These are phyloP conservation scores for Sarocladium brachiariae DNA, from an alignment of 2,329 filamentous ascomycete species.

Conservation along the genomic window DNA sequence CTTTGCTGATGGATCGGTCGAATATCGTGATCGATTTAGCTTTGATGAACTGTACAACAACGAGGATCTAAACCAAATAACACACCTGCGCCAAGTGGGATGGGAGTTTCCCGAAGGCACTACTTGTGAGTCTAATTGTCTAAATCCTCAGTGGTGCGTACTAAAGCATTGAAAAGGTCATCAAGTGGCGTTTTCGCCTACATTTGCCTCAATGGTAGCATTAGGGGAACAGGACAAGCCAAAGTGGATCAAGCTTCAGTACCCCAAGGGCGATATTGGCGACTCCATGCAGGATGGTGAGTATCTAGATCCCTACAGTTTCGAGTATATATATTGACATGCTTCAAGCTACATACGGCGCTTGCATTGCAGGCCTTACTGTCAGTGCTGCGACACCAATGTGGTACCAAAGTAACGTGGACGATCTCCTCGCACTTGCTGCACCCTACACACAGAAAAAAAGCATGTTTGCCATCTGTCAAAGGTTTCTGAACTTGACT, in stretches of 20 bases:
- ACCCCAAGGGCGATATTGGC: slow-evolving; percentile 40
- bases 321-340: not conserved
- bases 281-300: slow-evolving; percentile 39
- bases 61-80: slow-evolving; percentile 57
- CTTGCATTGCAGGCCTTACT: slow-evolving; percentile 56
- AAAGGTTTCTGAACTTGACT: slow-evolving; percentile 10
- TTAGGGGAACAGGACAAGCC: slow-evolving; percentile 52
- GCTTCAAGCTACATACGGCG: slow-evolving; percentile 44
- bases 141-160: not conserved
- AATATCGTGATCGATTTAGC: slow-evolving; percentile 70
- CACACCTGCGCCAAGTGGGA: slow-evolving; percentile 67
- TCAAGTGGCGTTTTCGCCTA: slow-evolving; percentile 56
- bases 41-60: slow-evolving; percentile 63
- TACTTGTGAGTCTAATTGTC: slow-evolving; percentile 45
- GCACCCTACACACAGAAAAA: slow-evolving; percentile 21
- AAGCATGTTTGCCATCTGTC: slow-evolving; percentile 15
- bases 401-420: slow-evolving; percentile 46
- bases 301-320: not conserved
- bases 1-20: slow-evolving; percentile 73
- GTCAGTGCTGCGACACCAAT: slow-evolving; percentile 40
- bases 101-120: slow-evolving; percentile 64
- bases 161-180: slow-evolving; percentile 36
- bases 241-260: slow-evolving; percentile 51
- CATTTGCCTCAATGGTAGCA: slow-evolving; percentile 51
- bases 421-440: slow-evolving; percentile 65